These are phyloP conservation scores for Ganoderma lingzhi DNA, from an alignment of 1,284 basidiomycete species.

Conservation along the genomic window DNA sequence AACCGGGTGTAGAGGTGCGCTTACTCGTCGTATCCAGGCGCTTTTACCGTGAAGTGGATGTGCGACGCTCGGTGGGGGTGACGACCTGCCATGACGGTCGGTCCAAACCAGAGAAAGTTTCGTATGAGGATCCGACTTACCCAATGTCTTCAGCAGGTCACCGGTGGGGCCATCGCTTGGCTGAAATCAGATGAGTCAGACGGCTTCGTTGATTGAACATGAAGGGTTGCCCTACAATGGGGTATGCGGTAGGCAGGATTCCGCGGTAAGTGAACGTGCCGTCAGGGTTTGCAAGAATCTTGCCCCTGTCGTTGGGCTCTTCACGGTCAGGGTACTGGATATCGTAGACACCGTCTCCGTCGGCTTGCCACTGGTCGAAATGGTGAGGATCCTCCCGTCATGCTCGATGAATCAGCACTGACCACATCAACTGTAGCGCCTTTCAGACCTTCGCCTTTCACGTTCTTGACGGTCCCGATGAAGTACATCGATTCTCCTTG, in stretches of 20 bases:
- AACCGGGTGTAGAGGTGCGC: neutral
- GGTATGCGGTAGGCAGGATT: constrained; percentile 47
- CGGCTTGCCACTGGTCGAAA: constrained; percentile 48
- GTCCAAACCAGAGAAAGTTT: neutral
- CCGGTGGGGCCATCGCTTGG: constrained; percentile 49
- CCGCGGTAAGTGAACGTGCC: constrained; percentile 49
- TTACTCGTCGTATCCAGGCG: constrained; percentile 49
- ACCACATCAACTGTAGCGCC: constrained; percentile 49
- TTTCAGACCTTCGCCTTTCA: constrained; percentile 44
- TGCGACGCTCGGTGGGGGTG: constrained; percentile 52
- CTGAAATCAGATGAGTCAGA: constrained; percentile 28
- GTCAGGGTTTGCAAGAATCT: constrained; percentile 44
- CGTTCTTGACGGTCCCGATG: constrained; percentile 45
- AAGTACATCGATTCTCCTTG: constrained; percentile 48
- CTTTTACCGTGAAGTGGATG: constrained; percentile 47
- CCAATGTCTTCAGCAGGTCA: constrained; percentile 44
- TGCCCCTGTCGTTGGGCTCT: constrained; percentile 48
- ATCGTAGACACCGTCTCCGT: constrained; percentile 51
- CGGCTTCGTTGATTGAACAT: neutral
- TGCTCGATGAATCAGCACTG: constrained; percentile 14
- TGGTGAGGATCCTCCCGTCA: neutral
- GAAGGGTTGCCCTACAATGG: constrained; percentile 39
- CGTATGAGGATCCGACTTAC: constrained; percentile 20
- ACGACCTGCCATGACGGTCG: constrained; percentile 35
- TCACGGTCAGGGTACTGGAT: constrained; percentile 47